A percentile compares a stretch with the other conserved stretches of the same genome.
These are phyloP conservation scores for Ophiostoma australiae DNA, from an alignment of 2,329 filamentous ascomycete species.

Conservation along the genomic window DNA sequence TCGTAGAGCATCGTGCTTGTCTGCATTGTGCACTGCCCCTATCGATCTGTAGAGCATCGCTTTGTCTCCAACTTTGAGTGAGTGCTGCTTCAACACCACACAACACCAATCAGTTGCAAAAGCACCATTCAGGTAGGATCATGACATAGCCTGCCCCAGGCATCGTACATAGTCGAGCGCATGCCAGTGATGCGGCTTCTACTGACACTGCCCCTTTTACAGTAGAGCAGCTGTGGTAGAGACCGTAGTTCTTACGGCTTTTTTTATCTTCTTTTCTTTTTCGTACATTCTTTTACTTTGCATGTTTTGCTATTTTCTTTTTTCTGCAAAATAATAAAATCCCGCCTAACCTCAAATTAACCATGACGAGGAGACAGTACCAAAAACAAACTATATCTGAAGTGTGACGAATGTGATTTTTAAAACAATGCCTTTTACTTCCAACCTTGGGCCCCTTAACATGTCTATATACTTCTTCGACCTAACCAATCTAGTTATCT, in stretches of 20 bases:
- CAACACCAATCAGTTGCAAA: background rate
- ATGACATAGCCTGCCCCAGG: background rate
- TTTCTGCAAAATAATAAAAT: background rate
- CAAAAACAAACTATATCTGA: background rate
- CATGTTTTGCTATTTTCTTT: background rate
- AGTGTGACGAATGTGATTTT: background rate
- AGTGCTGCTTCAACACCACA: background rate
- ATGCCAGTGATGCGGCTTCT: background rate
- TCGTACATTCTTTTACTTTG: background rate
- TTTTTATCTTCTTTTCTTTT: background rate
- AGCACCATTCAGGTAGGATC: background rate
- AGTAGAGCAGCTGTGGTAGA: background rate
- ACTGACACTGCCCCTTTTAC: background rate
- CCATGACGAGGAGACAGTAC: background rate
- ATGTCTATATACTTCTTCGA: background rate
- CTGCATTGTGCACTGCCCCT: slow-evolving; percentile 11
- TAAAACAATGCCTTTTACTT: background rate
- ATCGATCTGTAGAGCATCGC: background rate
- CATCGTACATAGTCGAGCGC: background rate
- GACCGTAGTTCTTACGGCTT: background rate
- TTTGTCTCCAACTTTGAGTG: background rate
- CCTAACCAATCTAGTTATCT: no score
- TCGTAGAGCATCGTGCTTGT: background rate
- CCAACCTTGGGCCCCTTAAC: background rate
- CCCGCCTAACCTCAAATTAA: background rate